Percentiles rank a stretch among this genome's conserved stretches.
Conservation (phyloP, 1,284 basidiomycete species). For the Apiotrichum domesticum region DNA sequence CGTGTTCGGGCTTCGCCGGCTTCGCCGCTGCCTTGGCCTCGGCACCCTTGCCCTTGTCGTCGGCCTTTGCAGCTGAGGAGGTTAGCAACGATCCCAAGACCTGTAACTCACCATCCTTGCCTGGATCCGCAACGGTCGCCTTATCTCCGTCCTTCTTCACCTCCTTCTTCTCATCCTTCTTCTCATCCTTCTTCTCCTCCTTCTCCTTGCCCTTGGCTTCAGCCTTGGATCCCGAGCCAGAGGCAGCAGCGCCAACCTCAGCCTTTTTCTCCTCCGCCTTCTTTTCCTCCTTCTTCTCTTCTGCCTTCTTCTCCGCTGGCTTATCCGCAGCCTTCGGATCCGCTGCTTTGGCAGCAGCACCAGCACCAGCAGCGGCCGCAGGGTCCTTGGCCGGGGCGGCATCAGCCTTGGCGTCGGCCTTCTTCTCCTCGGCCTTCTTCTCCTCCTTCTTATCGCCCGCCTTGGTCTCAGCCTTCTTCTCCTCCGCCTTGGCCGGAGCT, state of each 20-base stretch:
- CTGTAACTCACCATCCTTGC: not conserved
- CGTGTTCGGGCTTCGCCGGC: not conserved
- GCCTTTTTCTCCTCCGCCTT: too few species aligned
- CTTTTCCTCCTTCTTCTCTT: slow-evolving; percentile 16
- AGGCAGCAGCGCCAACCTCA: too few species aligned
- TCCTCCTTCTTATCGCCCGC: not conserved
- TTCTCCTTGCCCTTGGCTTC: too few species aligned
- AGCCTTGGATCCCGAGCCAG: too few species aligned
- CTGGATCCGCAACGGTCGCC: slow-evolving; percentile 4
- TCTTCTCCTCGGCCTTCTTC: slow-evolving; percentile 8
- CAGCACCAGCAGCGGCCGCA: too few species aligned
- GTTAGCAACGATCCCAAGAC: too few species aligned
- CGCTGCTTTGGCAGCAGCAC: too few species aligned
- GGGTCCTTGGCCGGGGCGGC: too few species aligned
- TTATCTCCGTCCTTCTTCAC: slow-evolving; percentile 30
- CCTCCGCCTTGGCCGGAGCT: not conserved
- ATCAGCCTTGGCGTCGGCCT: not conserved
- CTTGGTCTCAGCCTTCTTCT: slow-evolving; percentile 2
- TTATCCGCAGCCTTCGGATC: not conserved
- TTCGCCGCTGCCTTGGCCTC: not conserved
- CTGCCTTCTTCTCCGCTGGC: not conserved
- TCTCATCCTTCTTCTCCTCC: too few species aligned
- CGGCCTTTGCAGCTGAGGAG: not conserved
- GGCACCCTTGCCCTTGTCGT: not conserved
- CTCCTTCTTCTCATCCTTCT: too few species aligned